Base-by-base conservation (phyloP, 129 eudicot species). In the Solidago caesia region DNA sequence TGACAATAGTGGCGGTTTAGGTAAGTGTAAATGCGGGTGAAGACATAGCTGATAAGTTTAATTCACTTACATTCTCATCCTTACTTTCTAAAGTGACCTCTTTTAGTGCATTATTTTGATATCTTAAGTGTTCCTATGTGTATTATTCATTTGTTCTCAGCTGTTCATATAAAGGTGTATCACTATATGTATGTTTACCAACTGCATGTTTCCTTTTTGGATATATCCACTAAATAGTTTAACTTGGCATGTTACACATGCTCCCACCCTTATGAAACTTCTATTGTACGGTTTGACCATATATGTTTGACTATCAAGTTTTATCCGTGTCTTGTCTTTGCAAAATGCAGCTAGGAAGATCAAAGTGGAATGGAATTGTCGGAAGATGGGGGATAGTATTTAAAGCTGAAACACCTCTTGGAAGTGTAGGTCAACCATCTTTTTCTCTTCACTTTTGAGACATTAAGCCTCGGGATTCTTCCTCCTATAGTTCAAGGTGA, bases 291-390 rank as follows among this genome's bases (percentile, higher is more conserved):
- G 45, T 13, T 53, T 52, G 65, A n/a, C 43, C 58, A 25, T n/a
- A 9, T 25, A 55, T 8, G 46, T 12, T 51, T n/a, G 63, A 72
- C 12, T 8, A 25, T 42, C 13, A 65, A 21, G 16, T 64, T 59
- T 53, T 26, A 61, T 8, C 15, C 49, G 67, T 45, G 46, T 75
- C 63, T 1, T 67, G 49, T 43, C 60, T 21, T 75, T 14, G 21
- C 25, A 44, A 12, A 47, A 71, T 82, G 79, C 83, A 95, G 99
- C 72, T 95, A 16, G 99, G 99, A 61, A 88, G 97, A 74, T 95
- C 99, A 0, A 91, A 90, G 83, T 95, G 99, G 99, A 94, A 95
- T 12, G 97, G 96, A 61, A 91, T 91, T 84, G 87, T 89, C 29
- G 98, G 98, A 55, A 87, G 80, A 84, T 73, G 92, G 1, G 97